Conservation (phyloP, 1,139 yeast species). For the Dujonia santamariae region DNA sequence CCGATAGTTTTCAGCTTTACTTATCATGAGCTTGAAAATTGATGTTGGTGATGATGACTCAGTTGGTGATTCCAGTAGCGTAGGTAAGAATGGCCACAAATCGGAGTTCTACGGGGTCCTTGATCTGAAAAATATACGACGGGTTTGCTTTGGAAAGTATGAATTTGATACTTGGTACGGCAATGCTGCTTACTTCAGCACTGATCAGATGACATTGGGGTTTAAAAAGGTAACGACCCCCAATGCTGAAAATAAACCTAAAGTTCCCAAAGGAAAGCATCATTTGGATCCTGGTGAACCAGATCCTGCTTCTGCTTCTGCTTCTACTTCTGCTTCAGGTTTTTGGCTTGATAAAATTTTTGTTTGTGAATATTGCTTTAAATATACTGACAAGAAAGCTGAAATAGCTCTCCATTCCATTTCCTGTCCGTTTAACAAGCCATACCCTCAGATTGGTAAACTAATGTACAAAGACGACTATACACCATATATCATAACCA, state of each 20-base stretch:
- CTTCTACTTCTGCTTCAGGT: slow-evolving; percentile 5
- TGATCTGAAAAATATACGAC: slow-evolving; percentile 56
- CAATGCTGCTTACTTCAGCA: slow-evolving; percentile 66
- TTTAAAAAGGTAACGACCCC: slow-evolving; percentile 2
- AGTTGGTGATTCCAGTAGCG: neutral
- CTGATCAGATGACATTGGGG: slow-evolving; percentile 32
- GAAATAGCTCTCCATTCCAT: slow-evolving; percentile 41
- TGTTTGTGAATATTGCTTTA: slow-evolving; percentile 83
- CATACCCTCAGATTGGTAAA: slow-evolving; percentile 52
- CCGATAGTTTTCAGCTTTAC: too few relatives aligned
- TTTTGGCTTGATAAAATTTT: slow-evolving; percentile 60
- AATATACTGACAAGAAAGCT: slow-evolving; percentile 53
- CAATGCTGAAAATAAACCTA: neutral
- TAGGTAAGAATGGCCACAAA: neutral
- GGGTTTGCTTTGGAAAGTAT: slow-evolving; percentile 62
- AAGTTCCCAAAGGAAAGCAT: neutral
- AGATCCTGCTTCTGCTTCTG: neutral
- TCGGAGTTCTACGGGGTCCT: slow-evolving; percentile 55
- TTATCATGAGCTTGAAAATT: neutral
- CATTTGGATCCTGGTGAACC: neutral
- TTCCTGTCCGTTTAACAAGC: slow-evolving; percentile 40
- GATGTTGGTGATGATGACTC: neutral
- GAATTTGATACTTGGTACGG: slow-evolving; percentile 84
- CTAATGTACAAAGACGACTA: slow-evolving; percentile 63
- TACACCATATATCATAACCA: slow-evolving; percentile 49